phyloP scores from a whole-genome alignment of 2,329 filamentous ascomycete species.

The Dichotomopilus funicola region DNA sequence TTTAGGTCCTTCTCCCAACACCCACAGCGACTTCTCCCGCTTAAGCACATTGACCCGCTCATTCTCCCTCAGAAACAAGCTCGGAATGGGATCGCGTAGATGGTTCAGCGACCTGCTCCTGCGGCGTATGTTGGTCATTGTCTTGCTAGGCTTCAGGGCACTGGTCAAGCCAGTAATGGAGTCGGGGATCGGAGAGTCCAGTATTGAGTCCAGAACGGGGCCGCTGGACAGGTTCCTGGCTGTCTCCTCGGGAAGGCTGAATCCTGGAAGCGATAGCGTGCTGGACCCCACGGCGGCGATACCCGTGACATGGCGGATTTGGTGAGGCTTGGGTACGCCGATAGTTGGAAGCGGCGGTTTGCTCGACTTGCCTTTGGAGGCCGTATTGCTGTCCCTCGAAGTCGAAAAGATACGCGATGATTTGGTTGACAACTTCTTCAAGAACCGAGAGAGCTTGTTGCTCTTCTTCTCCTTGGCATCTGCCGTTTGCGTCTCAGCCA shows the following conservation, averaged over 20 bases:
- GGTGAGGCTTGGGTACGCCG: background rate
- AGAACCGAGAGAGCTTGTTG: background rate
- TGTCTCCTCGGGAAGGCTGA: no score
- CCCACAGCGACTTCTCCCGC: slow-evolving; percentile 30
- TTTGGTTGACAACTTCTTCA: slow-evolving; percentile 10
- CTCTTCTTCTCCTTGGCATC: no score
- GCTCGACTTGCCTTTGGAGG: background rate
- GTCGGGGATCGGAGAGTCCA: no score
- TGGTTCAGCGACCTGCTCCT: background rate
- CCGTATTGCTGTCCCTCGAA: no score
- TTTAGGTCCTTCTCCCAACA: slow-evolving; percentile 25
- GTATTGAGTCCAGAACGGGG: no score
- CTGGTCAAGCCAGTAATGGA: no score
- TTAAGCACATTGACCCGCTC: slow-evolving; percentile 31
- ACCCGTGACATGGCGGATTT: slow-evolving; percentile 3
- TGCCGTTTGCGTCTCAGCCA: no score
- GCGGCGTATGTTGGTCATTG: background rate
- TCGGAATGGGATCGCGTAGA: background rate
- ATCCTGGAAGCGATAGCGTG: no score
- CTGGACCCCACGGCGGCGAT: no score
- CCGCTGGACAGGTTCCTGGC: no score
- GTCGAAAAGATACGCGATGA: no score
- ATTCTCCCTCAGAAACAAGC: slow-evolving; percentile 30
- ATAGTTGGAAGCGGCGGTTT: background rate
- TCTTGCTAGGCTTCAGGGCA: no score